These are phyloP conservation scores for Solanum pennellii DNA, from an alignment of 257 asterid species.

Conservation along the genomic window DNA sequence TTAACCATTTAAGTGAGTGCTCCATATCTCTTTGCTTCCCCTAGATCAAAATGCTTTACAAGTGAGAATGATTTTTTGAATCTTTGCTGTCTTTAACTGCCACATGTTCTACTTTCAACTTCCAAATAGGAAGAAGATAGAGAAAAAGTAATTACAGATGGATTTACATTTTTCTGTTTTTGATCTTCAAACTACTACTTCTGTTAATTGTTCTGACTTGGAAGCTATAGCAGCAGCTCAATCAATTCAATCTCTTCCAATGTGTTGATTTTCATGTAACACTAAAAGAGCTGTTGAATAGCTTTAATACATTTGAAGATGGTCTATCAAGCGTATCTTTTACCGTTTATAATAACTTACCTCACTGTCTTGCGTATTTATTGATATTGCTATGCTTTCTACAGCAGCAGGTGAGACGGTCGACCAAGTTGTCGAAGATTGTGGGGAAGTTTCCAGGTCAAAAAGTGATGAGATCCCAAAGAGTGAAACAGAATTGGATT, in stretches of 20 bases:
- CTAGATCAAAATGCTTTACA: not conserved
- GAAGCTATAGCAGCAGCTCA: not conserved
- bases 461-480: too few species aligned
- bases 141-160: not conserved
- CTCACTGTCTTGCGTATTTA: not conserved
- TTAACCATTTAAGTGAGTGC: not conserved
- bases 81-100: not conserved
- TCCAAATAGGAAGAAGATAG: not conserved
- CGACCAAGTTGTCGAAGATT: slow-evolving; percentile 9
- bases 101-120: not conserved
- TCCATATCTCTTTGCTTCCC: not conserved
- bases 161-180: not conserved
- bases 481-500: too few species aligned
- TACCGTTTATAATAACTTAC: not conserved
- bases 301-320: not conserved
- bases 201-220: not conserved
- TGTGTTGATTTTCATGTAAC: not conserved
- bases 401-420: slow-evolving; percentile 9
- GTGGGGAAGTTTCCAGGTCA: not conserved
- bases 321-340: not conserved
- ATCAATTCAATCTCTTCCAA: not conserved
- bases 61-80: not conserved
- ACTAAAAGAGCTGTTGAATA: not conserved
- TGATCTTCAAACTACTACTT: not conserved
- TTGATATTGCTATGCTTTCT: slow-evolving; percentile 16